Evolutionary conservation across 1,139 yeast genomes (phyloP).

Genomic region (Geotrichum histeridarum): DNA sequence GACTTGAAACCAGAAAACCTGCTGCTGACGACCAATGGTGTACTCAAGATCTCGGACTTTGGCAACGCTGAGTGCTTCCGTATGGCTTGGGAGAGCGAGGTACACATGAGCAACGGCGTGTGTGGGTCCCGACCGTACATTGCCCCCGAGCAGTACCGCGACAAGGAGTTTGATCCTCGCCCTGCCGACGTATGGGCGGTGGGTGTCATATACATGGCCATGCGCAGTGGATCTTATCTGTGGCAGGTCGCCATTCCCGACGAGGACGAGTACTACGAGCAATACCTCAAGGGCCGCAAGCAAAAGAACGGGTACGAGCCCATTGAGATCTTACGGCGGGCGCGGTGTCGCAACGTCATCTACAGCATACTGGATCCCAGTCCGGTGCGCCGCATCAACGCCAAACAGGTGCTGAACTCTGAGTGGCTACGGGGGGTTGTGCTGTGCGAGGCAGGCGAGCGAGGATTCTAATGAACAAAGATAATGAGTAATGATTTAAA

Average conservation of each 20-base stretch:
- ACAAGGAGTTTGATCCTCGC: conserved; percentile 77
- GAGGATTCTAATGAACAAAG: conserved; percentile 25
- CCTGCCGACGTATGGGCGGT: conserved; percentile 95
- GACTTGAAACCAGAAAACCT: conserved; percentile 94
- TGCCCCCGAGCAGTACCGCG: conserved; percentile 88
- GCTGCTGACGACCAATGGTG: conserved; percentile 71
- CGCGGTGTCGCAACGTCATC: conserved; percentile 85
- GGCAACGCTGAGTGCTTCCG: conserved; percentile 94
- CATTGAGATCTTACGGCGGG: conserved; percentile 69
- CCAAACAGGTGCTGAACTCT: conserved; percentile 79
- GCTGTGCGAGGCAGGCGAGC: conserved; percentile 65
- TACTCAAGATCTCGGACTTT: conserved; percentile 85
- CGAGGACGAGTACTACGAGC: conserved; percentile 74
- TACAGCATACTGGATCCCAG: conserved; percentile 89
- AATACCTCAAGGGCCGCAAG: conserved; percentile 69
- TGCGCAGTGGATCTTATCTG: conserved; percentile 91
- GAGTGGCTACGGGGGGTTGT: conserved; percentile 93
- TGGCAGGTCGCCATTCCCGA: conserved; percentile 76
- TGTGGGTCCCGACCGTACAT: conserved; percentile 93
- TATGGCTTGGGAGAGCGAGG: conserved; percentile 93
- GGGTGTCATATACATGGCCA: conserved; percentile 96
- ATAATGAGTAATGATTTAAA: not conserved
- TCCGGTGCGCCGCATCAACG: conserved; percentile 78
- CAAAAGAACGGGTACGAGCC: conserved; percentile 86
- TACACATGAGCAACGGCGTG: conserved; percentile 77